Evolutionary conservation across 495 filamentous ascomycete species (phyloP), one percentile per base, ranked within the genome.

Genomic region (Bacidia gigantensis): DNA sequence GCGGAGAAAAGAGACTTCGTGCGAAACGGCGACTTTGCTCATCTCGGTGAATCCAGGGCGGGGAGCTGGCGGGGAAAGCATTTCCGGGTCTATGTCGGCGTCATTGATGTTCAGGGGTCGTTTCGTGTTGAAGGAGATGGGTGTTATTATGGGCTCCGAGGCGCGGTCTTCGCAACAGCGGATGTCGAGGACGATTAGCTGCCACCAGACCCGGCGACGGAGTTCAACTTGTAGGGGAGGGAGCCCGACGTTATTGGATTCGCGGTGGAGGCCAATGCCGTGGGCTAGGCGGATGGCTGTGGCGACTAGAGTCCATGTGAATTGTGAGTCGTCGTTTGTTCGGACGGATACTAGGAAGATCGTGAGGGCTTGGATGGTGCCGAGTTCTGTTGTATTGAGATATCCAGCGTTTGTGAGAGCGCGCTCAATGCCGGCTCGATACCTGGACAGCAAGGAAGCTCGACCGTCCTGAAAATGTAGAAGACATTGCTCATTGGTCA

Each of bases 171-270:
- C 84, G 3, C 81, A 77, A 1, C 78, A 79, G 12, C 84, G 73
- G 7, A 80, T 68, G 56, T 92, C 87, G 11, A 92, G 63, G 10
- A 86, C 69, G 58, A 81, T 81, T 3, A 92, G 72, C 29, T 83
- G 78, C 77, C 84, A 88, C 79, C 86, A 92, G 3, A 89, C 61
- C 0, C 87, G 72, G 26, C 87, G 73, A 24, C 86, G 73, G 69
- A 88, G 83, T 58, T 92, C 87, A n/a, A 63, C 64, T 11, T 73
- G 58, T 45, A 74, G 74, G 9, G 64, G 52, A 17, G 66, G 60
- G 5, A 74, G 59, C 7, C 63, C 62, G 12, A 61, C 58, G 12
- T 56, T 55, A 14, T 61, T 59, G 52, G 60, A 54, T 12, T 57
- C 54, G 39, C 81, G 71, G 65, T 86, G 82, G 11, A 86, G 70